These are phyloP conservation scores for Phialemoniopsis sp. DNA, from an alignment of 2,329 filamentous ascomycete species.

Conservation along the genomic window DNA sequence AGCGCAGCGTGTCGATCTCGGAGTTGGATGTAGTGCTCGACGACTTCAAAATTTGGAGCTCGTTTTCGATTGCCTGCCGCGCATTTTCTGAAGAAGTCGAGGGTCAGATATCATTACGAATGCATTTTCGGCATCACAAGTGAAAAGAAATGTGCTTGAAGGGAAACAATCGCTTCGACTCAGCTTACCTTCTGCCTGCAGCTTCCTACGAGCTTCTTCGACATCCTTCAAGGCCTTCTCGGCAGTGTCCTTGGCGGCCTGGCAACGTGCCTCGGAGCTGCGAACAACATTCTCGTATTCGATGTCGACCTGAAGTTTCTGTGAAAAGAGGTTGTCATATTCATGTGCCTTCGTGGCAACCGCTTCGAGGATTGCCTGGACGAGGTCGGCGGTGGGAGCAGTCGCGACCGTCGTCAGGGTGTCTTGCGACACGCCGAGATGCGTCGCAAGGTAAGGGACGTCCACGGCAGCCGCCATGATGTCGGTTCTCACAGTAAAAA, in stretches of 20 bases:
- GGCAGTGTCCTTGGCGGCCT: conserved; percentile 74
- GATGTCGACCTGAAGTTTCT: conserved; percentile 86
- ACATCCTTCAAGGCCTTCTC: conserved; percentile 83
- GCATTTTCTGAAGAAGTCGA: conserved; percentile 59
- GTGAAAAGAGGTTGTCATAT: conserved; percentile 74
- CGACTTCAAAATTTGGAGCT: conserved; percentile 74
- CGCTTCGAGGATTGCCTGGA: conserved; percentile 68
- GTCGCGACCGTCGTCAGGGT: conserved; percentile 58
- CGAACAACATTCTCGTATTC: conserved; percentile 89
- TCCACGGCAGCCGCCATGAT: conserved; percentile 63
- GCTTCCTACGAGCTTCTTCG: conserved; percentile 73
- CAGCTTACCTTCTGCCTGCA: conserved; percentile 73
- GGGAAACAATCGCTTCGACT: no score
- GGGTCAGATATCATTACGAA: no score
- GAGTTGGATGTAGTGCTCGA: conserved; percentile 70
- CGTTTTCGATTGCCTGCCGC: conserved; percentile 71
- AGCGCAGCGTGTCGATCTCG: conserved; percentile 71
- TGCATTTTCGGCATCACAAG: no score
- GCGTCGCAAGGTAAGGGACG: conserved; percentile 67
- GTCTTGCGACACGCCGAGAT: conserved; percentile 64
- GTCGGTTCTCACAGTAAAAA: conserved; percentile 1
- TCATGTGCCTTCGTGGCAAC: conserved; percentile 78
- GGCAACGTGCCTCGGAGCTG: conserved; percentile 76
- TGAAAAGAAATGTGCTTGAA: no score
- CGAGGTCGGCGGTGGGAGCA: conserved; percentile 72